Conservation (phyloP, 805 yeast genomes). For the Teunomyces kruisii region DNA sequence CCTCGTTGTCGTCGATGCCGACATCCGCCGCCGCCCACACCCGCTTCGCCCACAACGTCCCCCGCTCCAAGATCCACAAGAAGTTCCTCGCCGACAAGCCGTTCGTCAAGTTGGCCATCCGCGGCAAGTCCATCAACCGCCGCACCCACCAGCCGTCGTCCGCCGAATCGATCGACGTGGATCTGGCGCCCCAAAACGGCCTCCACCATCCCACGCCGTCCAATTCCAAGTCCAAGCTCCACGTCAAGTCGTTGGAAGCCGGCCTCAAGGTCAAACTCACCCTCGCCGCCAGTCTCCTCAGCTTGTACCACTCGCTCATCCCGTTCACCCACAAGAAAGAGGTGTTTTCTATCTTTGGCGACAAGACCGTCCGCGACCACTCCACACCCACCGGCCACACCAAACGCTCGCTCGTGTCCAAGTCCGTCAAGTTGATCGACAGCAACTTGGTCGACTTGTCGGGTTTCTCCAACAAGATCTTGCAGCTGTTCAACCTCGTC, state of each 20-base stretch:
- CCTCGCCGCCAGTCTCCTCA: conserved; percentile 42
- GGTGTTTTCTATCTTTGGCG: conserved; percentile 12
- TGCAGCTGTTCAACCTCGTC: conserved; percentile 28
- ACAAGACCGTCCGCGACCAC: background rate
- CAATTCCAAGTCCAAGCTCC: conserved; percentile 29
- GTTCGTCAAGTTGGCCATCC: conserved; percentile 24
- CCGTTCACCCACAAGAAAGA: conserved; percentile 30
- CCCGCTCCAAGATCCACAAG: conserved; percentile 14
- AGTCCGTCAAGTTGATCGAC: conserved; percentile 37
- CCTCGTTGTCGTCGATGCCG: conserved; percentile 3
- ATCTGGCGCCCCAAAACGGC: background rate
- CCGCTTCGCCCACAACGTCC: conserved; percentile 5
- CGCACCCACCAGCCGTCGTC: conserved; percentile 4
- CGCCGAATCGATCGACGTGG: background rate
- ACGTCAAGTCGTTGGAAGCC: conserved; percentile 48
- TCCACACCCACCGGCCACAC: background rate
- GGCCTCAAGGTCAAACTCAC: conserved; percentile 52
- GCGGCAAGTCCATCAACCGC: conserved; percentile 30
- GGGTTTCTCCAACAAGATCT: conserved; percentile 35
- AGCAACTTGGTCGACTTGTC: conserved; percentile 38
- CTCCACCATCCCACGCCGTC: background rate
- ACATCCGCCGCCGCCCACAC: background rate
- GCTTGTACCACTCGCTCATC: conserved; percentile 43
- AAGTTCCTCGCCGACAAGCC: conserved; percentile 6
- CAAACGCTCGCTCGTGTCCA: conserved; percentile 15